Percentiles rank a stretch among this genome's conserved stretches.
Conservation (phyloP, 2,329 filamentous ascomycete genomes). For the Metarhizium guizhouense region DNA sequence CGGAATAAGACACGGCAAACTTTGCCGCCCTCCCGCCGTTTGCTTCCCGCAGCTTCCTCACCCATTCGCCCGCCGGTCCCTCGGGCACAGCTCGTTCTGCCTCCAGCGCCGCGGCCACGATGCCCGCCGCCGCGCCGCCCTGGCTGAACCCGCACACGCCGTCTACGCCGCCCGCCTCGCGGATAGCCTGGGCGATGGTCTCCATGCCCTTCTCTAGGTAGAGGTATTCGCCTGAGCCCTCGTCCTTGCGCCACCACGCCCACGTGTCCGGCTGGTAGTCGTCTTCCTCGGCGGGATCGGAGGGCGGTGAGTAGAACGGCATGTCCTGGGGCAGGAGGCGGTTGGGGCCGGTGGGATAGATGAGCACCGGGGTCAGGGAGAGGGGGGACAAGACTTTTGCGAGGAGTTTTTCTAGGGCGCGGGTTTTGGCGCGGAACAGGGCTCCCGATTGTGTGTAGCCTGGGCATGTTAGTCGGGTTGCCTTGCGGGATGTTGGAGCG, state of each 20-base stretch:
- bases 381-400: conserved; percentile 60
- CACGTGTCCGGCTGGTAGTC: conserved; percentile 57
- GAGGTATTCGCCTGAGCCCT: conserved; percentile 53
- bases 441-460: conserved; percentile 87
- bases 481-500: neutral
- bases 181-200: conserved; percentile 51
- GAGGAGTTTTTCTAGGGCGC: conserved; percentile 74
- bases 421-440: conserved; percentile 80
- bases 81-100: conserved; percentile 17
- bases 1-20: conserved; percentile 70
- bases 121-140: conserved; percentile 61
- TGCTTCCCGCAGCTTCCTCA: conserved; percentile 34
- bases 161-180: conserved; percentile 59
- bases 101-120: conserved; percentile 68
- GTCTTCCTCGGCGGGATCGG: conserved; percentile 28
- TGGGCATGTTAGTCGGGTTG: conserved; percentile 16
- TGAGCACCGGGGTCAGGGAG: conserved; percentile 42
- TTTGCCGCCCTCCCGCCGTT: conserved; percentile 43
- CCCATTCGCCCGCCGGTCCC: conserved; percentile 30
- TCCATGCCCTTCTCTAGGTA: conserved; percentile 61
- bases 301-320: conserved; percentile 52
- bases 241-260: conserved; percentile 74
- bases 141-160: conserved; percentile 78
- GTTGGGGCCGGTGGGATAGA: conserved; percentile 63
- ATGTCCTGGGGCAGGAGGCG: conserved; percentile 56